phyloP scores from a whole-genome alignment of 2,329 filamentous ascomycete species.

The Beauveria caledonica region DNA sequence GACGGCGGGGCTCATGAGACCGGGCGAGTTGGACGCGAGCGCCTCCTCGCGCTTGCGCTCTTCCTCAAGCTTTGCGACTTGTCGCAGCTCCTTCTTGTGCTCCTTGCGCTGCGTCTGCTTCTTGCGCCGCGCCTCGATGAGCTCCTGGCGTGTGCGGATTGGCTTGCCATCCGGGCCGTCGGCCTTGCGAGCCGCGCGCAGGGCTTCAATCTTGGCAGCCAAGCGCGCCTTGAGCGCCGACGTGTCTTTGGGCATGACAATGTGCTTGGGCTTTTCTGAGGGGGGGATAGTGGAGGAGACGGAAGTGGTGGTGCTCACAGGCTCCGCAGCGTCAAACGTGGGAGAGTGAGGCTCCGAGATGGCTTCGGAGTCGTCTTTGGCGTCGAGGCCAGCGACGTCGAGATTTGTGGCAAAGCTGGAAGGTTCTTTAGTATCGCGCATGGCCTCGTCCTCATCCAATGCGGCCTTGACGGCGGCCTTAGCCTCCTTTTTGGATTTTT shows the following conservation, averaged over 20 bases:
- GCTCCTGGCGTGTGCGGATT: conserved; percentile 78
- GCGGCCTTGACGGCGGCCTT: conserved; percentile 16
- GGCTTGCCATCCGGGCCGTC: conserved; percentile 70
- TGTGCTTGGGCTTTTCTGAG: conserved; percentile 55
- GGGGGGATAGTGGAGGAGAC: conserved; percentile 57
- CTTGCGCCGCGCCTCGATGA: conserved; percentile 79
- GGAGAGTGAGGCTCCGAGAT: conserved; percentile 43
- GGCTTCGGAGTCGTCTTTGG: conserved; percentile 42
- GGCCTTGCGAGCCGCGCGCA: conserved; percentile 80
- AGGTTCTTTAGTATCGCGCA: conserved; percentile 15
- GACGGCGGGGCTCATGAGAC: conserved; percentile 48
- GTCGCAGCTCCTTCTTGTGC: conserved; percentile 78
- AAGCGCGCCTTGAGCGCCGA: conserved; percentile 71
- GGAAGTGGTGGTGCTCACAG: conserved; percentile 56
- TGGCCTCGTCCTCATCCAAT: conserved; percentile 9
- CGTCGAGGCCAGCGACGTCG: conserved; percentile 22
- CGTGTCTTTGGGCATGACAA: conserved; percentile 61
- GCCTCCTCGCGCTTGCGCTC: conserved; percentile 57
- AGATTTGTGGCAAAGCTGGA: conserved; percentile 17
- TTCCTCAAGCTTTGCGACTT: conserved; percentile 72
- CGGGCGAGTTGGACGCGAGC: conserved; percentile 53
- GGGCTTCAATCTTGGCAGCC: conserved; percentile 72
- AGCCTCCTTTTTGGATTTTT: conserved; percentile 24
- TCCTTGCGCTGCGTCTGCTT: conserved; percentile 82
- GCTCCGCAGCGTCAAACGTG: conserved; percentile 47